Conservation (phyloP, 495 filamentous ascomycete species). For the Talaromyces thailandensis region DNA sequence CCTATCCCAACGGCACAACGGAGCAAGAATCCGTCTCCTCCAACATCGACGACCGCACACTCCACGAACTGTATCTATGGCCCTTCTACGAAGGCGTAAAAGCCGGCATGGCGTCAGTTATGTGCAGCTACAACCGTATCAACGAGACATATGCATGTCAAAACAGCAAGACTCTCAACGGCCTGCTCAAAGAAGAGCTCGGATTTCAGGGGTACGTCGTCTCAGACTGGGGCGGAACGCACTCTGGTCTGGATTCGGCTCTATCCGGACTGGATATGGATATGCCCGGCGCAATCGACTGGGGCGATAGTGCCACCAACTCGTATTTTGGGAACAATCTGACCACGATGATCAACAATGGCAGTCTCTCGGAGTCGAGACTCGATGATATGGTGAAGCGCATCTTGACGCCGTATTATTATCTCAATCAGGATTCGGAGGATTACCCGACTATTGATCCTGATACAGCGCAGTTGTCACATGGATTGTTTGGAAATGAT, state of each 20-base stretch:
- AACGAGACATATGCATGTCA: constrained; percentile 64
- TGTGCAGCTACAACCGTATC: constrained; percentile 91
- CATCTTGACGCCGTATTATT: constrained; percentile 91
- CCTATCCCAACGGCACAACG: constrained; percentile 31
- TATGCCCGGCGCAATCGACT: constrained; percentile 81
- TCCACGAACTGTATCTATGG: constrained; percentile 95
- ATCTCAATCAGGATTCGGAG: constrained; percentile 60
- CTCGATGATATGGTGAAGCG: constrained; percentile 87
- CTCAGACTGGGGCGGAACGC: constrained; percentile 84
- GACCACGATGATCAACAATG: constrained; percentile 77
- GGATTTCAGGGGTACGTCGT: constrained; percentile 93
- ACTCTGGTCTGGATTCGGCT: constrained; percentile 58
- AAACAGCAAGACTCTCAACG: constrained; percentile 68
- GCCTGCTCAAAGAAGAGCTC: constrained; percentile 82
- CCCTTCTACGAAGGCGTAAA: constrained; percentile 68
- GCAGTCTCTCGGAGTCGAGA: constrained; percentile 81
- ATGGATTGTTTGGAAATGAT: constrained; percentile 29
- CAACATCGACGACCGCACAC: constrained; percentile 86
- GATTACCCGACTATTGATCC: constrained; percentile 68
- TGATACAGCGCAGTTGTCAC: constrained; percentile 66
- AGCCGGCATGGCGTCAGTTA: constrained; percentile 72
- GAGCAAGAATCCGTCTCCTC: constrained; percentile 48
- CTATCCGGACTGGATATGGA: constrained; percentile 72
- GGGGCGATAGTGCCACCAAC: constrained; percentile 30
- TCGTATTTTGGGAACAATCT: constrained; percentile 78